A percentile compares a stretch with the other conserved stretches of the same genome.
Evolutionary conservation across 352 stramenopile species (phyloP).

Genomic region (Pythium plurisporium): DNA sequence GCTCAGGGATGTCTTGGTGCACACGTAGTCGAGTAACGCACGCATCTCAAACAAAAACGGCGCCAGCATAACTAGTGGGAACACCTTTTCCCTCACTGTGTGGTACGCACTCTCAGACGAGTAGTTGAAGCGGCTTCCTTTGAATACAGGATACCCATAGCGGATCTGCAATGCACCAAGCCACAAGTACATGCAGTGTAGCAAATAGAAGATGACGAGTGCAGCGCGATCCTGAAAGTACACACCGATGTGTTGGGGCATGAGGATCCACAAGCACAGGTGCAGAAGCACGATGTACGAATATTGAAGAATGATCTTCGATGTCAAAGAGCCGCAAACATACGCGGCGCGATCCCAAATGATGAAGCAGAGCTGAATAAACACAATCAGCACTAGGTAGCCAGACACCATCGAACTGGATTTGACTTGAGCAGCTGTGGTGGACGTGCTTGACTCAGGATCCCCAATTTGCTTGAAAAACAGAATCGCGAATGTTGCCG

Average conservation of each 20-base stretch:
- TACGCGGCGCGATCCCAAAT: slow-evolving; percentile 86
- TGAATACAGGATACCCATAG: slow-evolving; percentile 83
- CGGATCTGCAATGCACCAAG: slow-evolving; percentile 73
- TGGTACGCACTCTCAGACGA: slow-evolving; percentile 41
- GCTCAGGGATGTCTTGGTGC: slow-evolving; percentile 78
- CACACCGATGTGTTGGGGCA: slow-evolving; percentile 66
- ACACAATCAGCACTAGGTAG: slow-evolving; percentile 81
- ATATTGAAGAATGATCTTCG: slow-evolving; percentile 79
- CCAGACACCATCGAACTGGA: slow-evolving; percentile 78
- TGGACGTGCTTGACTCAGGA: slow-evolving; percentile 32
- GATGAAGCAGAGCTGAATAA: slow-evolving; percentile 75
- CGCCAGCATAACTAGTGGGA: slow-evolving; percentile 69
- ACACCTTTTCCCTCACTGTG: slow-evolving; percentile 53
- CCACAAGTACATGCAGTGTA: slow-evolving; percentile 79
- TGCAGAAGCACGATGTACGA: slow-evolving; percentile 67
- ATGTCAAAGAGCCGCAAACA: slow-evolving; percentile 62
- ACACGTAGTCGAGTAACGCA: slow-evolving; percentile 81
- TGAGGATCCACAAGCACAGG: slow-evolving; percentile 67
- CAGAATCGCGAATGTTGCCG: slow-evolving; percentile 63
- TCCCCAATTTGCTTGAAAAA: slow-evolving; percentile 77
- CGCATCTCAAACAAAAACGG: slow-evolving; percentile 89
- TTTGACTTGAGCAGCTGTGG: slow-evolving; percentile 43
- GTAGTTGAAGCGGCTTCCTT: slow-evolving; percentile 81
- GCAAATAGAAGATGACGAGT: slow-evolving; percentile 75
- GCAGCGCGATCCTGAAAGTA: slow-evolving; percentile 74